Conservation (phyloP, 345 rosid genomes). For the Brassica rapa region DNA sequence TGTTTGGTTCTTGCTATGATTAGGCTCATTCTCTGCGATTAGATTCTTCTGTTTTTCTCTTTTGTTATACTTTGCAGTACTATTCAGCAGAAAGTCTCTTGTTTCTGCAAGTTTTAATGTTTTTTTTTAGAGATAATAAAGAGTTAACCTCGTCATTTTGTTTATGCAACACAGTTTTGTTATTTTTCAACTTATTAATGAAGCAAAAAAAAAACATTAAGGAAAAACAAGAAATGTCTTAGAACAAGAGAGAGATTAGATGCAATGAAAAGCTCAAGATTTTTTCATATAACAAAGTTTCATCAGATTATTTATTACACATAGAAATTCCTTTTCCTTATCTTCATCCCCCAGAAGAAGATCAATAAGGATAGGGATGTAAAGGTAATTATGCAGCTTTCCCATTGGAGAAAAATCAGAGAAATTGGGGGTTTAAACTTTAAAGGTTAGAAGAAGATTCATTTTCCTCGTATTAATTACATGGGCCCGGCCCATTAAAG, state of each 20-base stretch:
- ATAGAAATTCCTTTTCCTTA: conserved; percentile 78
- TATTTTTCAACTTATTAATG: background rate
- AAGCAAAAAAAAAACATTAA: background rate
- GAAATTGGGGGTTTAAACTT: background rate
- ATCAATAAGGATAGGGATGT: conserved; percentile 62
- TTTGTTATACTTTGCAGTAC: background rate
- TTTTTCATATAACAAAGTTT: background rate
- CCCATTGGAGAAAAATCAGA: background rate
- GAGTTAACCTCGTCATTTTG: no score
- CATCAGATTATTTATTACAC: conserved; percentile 60
- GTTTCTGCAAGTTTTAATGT: conserved; percentile 31
- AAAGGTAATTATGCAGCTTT: conserved; percentile 52
- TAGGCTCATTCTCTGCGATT: conserved; percentile 70
- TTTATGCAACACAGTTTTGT: background rate
- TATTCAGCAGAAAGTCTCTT: conserved; percentile 34
- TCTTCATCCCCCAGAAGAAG: conserved; percentile 73
- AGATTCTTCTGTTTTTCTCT: background rate
- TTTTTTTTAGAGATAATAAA: conserved; percentile 9
- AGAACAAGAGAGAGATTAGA: background rate
- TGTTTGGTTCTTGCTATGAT: conserved; percentile 77
- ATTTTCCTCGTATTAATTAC: background rate
- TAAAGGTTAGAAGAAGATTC: background rate
- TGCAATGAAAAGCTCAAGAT: background rate
- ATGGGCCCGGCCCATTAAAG: background rate
- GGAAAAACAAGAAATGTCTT: background rate